Base-by-base conservation (phyloP, 2,329 filamentous ascomycete genomes). In the Fusarium nisikadoi region DNA sequence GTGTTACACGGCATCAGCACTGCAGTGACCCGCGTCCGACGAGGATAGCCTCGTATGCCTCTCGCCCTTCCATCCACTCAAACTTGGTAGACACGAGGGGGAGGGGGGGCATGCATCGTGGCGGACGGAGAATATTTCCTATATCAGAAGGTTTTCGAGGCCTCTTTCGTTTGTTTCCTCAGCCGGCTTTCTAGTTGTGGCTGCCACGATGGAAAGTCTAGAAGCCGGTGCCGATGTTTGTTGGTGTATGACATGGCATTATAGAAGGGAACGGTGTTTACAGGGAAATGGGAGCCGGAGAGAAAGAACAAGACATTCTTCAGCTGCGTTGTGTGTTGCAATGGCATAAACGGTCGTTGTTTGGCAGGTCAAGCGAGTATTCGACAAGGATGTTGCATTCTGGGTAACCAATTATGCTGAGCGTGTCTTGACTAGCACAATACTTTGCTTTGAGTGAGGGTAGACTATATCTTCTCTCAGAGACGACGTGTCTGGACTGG, bases 31-130 rank as follows among this genome's bases (percentile, higher is more conserved):
- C 80, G 75, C 72, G 72, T 79, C 75, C 77, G 74, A 80, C 79
- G 78, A 79, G 74, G 79, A 81, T 73, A 76, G 72, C 75, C 79
- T 82, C 79, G 81, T 80, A 81, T 80, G 79, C 64, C 45, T 58
- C 23, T 27, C n/a, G 35, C 19, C 9, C 25, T 54, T 20, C 31
- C 50, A 39, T 23, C 36, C 35, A 36, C 41, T 56, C 31, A 49
- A 17, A 7, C 39, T 68, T 50, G 39, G 35, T 25, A 63, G 35
- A 55, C 49, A 39, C 43, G 65, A 68, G 50, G 41, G 57, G 41
- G 57, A 68, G 50, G 9, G 9, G 57, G 36, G 65, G 64, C 64
- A 63, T 68, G 50, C 65, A 63, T 53, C 35, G 65, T 63, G 65
- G 57, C 29, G 35, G 56, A 25, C 57, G 57, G 64, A 68, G 43